Evolutionary conservation across 2,329 filamentous ascomycete genomes (phyloP), one percentile per base, ranked within the genome.

Genomic region (Penicillium sp.): DNA sequence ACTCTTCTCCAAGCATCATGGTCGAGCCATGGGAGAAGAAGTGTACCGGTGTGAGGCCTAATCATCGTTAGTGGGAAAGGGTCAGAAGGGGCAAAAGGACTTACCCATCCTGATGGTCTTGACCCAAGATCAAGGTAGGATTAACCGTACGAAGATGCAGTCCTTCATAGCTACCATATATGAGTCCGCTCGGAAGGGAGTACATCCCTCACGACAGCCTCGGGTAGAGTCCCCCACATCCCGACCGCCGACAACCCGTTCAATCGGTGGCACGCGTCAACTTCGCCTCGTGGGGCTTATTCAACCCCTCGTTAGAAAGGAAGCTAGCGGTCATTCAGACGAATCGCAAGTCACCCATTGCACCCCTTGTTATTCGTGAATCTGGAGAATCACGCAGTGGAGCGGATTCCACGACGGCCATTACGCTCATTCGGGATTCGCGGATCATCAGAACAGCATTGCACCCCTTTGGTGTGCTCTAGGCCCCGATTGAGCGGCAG

Each of bases 21-120:
- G 84, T 87, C 13, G 83, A 86, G 63, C 85, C 85, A 78, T 88
- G 85, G 2, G 84, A 86, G 69, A 87, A 87, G 70, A 86, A 82
- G 64, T 86, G 81, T 0, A 86, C 82, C 1, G 83, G 84, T 5
- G 82, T 79, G 31, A 66, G 53, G 5, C 57, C 59, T 65, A 20
- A 25, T n/a, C 20, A 16, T 18, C 16, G 25, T 24, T 6, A 38
- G 44, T 35, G 40, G 43, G 10, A 30, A 28, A 3, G n/a, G 9
- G 9, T 20, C 10, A 2, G 20, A 38, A 5, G 13, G 28, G 20
- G 18, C 16, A 7, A 11, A 27, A 11, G 4, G 25, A 8, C 48
- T 46, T 28, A 50, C 48, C 42, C 48, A 50, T 50, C 31, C 20
- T 27, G 42, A 18, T 22, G n/a, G 11, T n/a, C n/a, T 33, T 22